Evolutionary conservation across 2,329 filamentous ascomycete genomes (phyloP).

Genomic region (Penicillium sp.): DNA sequence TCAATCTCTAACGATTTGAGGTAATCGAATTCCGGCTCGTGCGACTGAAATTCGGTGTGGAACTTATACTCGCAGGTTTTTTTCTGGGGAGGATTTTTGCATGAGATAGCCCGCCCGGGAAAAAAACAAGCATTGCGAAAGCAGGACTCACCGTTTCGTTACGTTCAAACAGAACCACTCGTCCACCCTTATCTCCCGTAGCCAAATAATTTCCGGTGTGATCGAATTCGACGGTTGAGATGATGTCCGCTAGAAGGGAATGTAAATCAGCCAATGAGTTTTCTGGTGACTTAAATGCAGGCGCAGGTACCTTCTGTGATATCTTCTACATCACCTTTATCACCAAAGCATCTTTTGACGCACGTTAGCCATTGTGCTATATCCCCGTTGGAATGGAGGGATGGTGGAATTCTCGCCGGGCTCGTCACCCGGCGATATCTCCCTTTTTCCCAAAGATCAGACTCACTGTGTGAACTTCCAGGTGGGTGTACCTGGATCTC

Average conservation of each 20-base stretch:
- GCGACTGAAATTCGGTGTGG: slow-evolving; percentile 98
- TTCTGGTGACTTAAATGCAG: slow-evolving; percentile 3
- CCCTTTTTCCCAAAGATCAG: neutral
- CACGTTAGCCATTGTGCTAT: slow-evolving; percentile 10
- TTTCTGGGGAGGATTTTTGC: slow-evolving; percentile 63
- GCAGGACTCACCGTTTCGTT: slow-evolving; percentile 77
- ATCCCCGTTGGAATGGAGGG: neutral
- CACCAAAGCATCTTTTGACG: slow-evolving; percentile 83
- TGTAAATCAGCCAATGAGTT: slow-evolving; percentile 12
- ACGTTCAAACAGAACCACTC: slow-evolving; percentile 59
- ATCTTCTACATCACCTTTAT: slow-evolving; percentile 98
- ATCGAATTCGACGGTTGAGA: slow-evolving; percentile 55
- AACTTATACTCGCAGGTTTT: slow-evolving; percentile 99
- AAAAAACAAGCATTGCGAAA: neutral
- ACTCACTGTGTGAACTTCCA: slow-evolving; percentile 99
- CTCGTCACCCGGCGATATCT: neutral
- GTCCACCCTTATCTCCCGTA: slow-evolving; percentile 54
- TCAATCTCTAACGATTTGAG: slow-evolving; percentile 99
- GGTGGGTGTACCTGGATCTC: slow-evolving; percentile 88
- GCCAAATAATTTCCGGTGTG: slow-evolving; percentile 55
- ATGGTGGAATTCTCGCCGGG: neutral
- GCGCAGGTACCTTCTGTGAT: slow-evolving; percentile 80
- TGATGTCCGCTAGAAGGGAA: slow-evolving; percentile 47
- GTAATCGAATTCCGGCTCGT: slow-evolving; percentile 99
- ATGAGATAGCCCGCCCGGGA: neutral